Conservation (phyloP, 2,329 filamentous ascomycete species). For the Aschersonia sp. region DNA sequence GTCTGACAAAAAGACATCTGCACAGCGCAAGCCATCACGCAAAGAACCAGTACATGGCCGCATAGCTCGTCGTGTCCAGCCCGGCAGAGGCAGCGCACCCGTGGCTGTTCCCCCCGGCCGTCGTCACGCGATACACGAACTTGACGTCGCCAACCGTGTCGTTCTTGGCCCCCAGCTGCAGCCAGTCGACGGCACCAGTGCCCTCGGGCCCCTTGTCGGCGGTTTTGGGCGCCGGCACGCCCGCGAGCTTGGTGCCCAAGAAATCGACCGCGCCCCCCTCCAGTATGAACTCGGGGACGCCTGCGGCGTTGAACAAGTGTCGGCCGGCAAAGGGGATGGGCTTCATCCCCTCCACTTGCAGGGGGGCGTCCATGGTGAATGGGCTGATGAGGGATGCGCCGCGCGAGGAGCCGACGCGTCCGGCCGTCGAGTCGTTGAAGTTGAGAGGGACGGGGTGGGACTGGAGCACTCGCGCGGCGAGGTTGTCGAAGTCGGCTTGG, state of each 20-base stretch:
- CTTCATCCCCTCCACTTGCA: conserved; percentile 21
- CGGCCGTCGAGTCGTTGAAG: conserved; percentile 16
- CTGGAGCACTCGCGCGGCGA: conserved; percentile 26
- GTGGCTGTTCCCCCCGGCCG: conserved; percentile 33
- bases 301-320: conserved; percentile 48
- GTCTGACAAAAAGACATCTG: no score
- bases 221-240: conserved; percentile 33
- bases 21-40: conserved; percentile 6
- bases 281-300: conserved; percentile 47
- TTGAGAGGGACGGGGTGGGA: conserved; percentile 31
- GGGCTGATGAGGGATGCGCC: conserved; percentile 30
- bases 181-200: conserved; percentile 41
- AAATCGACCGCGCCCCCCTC: conserved; percentile 20
- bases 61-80: conserved; percentile 37
- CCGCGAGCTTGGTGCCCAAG: conserved; percentile 32
- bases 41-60: conserved; percentile 46
- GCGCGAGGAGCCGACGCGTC: conserved; percentile 13
- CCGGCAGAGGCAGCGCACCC: conserved; percentile 25
- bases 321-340: conserved; percentile 37
- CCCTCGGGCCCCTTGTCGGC: conserved; percentile 30
- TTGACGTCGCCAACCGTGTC: conserved; percentile 16
- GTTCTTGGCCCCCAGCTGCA: conserved; percentile 29
- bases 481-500: conserved; percentile 20
- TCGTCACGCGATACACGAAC: conserved; percentile 39
- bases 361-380: conserved; percentile 24